Evolutionary conservation across 148 eudicot species (phyloP).

Genomic region (Camellia lanceoleosa): DNA sequence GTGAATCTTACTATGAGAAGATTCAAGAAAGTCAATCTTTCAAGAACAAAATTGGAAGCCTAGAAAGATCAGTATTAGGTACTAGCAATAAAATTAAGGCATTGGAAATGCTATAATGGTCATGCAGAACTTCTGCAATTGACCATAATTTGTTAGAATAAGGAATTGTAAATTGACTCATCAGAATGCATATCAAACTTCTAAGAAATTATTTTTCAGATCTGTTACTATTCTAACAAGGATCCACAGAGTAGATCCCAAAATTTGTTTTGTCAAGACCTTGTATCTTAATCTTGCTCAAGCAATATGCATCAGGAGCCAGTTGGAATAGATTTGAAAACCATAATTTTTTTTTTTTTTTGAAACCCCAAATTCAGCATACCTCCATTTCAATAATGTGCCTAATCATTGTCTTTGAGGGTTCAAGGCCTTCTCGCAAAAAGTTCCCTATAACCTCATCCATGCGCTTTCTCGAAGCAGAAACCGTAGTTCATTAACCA

Average conservation of each 20-base stretch:
- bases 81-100: too few relatives aligned
- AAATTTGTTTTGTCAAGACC: neutral
- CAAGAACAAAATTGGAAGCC: too few relatives aligned
- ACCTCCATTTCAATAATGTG: slow-evolving; percentile 97
- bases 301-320: neutral
- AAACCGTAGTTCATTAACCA: slow-evolving; percentile 79
- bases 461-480: slow-evolving; percentile 75
- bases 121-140: too few relatives aligned
- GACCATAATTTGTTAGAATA: neutral
- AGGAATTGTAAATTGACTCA: neutral
- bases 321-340: neutral
- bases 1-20: too few relatives aligned
- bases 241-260: neutral
- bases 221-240: neutral
- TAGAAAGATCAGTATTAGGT: too few relatives aligned
- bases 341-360: too few relatives aligned
- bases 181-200: neutral
- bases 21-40: too few relatives aligned
- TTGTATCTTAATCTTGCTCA: too few relatives aligned
- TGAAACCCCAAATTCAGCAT: slow-evolving; percentile 15
- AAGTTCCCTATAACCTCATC: slow-evolving; percentile 83
- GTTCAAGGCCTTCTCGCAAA: slow-evolving; percentile 78
- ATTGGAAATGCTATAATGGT: too few relatives aligned
- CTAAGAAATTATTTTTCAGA: too few relatives aligned
- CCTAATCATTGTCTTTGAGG: slow-evolving; percentile 74